These are phyloP conservation scores for Singerocomus inundabilis DNA, from an alignment of 1,284 basidiomycete genomes.

Conservation along the genomic window DNA sequence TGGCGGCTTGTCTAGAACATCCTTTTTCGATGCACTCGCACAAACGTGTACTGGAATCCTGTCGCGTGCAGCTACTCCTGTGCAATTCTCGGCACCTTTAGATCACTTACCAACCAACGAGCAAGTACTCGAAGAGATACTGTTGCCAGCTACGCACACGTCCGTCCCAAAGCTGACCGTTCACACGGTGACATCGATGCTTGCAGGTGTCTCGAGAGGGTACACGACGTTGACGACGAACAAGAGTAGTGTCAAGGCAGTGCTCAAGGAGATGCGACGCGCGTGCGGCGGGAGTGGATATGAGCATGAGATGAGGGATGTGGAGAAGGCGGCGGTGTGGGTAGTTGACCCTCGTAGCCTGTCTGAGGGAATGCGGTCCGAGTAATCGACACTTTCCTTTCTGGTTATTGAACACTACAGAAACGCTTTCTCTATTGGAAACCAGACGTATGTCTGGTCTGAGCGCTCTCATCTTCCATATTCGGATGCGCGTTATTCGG, in stretches of 20 bases:
- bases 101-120: not conserved
- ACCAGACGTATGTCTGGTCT: too few species aligned
- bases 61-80: conserved; percentile 40
- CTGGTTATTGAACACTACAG: too few species aligned
- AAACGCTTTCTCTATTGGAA: too few species aligned
- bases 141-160: conserved; percentile 35
- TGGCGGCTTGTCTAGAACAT: not conserved
- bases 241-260: conserved; percentile 70
- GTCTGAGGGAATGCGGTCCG: conserved; percentile 63
- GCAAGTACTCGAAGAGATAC: conserved; percentile 6
- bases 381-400: too few species aligned
- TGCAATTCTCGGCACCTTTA: conserved; percentile 5
- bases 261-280: conserved; percentile 49
- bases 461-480: too few species aligned
- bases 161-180: conserved; percentile 46
- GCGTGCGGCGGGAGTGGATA: conserved; percentile 3
- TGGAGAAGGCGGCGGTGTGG: conserved; percentile 58
- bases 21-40: conserved; percentile 46
- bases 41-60: conserved; percentile 54
- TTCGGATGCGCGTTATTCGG: too few species aligned
- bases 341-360: conserved; percentile 72
- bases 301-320: not conserved
- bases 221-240: conserved; percentile 86
- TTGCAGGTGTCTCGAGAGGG: conserved; percentile 63
- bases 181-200: conserved; percentile 69